Evolutionary conservation across 768 basidiomycete genomes (phyloP).

Genomic region (Russula sp.): DNA sequence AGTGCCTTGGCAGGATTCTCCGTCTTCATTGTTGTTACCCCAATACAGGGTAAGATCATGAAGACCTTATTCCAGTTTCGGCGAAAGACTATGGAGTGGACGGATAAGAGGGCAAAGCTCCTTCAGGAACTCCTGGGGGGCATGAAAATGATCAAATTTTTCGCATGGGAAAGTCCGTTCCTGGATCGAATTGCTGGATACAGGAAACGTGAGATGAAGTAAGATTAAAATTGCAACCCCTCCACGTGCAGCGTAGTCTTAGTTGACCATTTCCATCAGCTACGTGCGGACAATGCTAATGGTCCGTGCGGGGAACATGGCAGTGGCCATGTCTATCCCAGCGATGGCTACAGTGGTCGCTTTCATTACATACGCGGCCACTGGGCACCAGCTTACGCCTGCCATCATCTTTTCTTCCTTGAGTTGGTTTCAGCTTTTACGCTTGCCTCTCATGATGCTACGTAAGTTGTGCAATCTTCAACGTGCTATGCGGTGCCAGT

Average conservation of each 20-base stretch:
- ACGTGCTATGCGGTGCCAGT: background rate
- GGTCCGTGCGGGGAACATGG: constrained; percentile 58
- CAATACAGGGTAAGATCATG: constrained; percentile 67
- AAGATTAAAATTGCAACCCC: background rate
- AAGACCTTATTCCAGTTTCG: constrained; percentile 62
- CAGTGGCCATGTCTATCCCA: constrained; percentile 65
- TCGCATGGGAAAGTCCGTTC: constrained; percentile 83
- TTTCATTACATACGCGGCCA: constrained; percentile 68
- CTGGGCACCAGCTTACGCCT: constrained; percentile 61
- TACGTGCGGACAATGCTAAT: constrained; percentile 62
- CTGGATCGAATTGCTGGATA: constrained; percentile 64
- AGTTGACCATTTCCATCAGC: constrained; percentile 27
- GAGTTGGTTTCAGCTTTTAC: constrained; percentile 75
- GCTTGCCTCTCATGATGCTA: constrained; percentile 73
- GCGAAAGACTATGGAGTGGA: constrained; percentile 76
- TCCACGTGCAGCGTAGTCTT: background rate
- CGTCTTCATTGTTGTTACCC: constrained; percentile 63
- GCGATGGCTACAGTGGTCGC: constrained; percentile 71
- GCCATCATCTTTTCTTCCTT: constrained; percentile 78
- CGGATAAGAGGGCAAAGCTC: constrained; percentile 82
- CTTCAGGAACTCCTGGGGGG: constrained; percentile 85
- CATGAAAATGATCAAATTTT: constrained; percentile 90
- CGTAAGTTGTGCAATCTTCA: constrained; percentile 28
- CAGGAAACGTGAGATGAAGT: constrained; percentile 62
- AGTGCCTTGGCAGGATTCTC: constrained; percentile 49